These are phyloP conservation scores for Melocanna baccifera DNA, from an alignment of 176 grass and related monocot species.

Conservation along the genomic window DNA sequence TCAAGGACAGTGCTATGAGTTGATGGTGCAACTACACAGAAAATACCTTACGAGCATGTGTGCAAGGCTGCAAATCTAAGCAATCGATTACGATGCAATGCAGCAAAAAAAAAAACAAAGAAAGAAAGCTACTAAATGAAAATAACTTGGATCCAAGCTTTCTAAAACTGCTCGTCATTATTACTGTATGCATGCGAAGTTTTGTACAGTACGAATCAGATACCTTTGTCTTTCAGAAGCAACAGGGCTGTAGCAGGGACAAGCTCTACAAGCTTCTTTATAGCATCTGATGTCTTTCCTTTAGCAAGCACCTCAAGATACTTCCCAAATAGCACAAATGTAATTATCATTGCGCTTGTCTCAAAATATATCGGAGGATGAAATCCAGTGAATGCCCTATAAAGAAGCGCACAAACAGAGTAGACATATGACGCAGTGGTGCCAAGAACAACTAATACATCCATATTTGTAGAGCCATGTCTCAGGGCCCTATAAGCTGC, in stretches of 20 bases:
- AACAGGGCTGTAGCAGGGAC: conserved; percentile 68
- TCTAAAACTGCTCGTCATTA: conserved; percentile 1
- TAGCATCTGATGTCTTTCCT: conserved; percentile 81
- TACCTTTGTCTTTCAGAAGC: conserved; percentile 70
- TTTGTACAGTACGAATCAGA: neutral
- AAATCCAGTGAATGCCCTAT: conserved; percentile 60
- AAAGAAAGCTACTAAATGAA: neutral
- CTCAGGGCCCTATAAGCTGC: conserved; percentile 72
- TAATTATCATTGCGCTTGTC: conserved; percentile 86
- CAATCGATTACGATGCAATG: conserved; percentile 1
- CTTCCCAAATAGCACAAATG: conserved; percentile 81
- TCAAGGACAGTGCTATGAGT: conserved; percentile 13
- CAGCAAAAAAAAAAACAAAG: neutral
- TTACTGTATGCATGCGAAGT: neutral
- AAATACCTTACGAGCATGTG: conserved; percentile 11
- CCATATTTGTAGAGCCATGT: conserved; percentile 87
- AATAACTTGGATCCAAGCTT: conserved; percentile 6
- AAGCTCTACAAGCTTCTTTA: conserved; percentile 84
- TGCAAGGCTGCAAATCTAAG: conserved; percentile 10
- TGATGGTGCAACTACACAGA: neutral
- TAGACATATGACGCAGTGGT: conserved; percentile 74
- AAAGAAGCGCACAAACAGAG: conserved; percentile 71
- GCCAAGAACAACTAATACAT: conserved; percentile 77
- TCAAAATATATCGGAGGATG: conserved; percentile 75
- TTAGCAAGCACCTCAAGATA: conserved; percentile 83